These are phyloP conservation scores for Crotalaria pallida DNA, from an alignment of 306 rosid species.

Conservation along the genomic window DNA sequence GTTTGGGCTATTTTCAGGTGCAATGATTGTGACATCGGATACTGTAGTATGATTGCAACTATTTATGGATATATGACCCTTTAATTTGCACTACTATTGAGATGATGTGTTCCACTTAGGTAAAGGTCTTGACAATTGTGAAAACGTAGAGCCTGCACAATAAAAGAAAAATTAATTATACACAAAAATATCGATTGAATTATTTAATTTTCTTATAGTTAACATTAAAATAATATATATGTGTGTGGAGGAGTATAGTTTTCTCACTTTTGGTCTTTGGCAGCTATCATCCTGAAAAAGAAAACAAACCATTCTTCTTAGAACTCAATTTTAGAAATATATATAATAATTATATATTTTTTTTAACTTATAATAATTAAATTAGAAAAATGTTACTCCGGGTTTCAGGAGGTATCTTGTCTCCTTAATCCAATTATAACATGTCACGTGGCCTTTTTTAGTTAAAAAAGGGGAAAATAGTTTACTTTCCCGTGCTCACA, in stretches of 20 bases:
- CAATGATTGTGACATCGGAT: conserved; percentile 1
- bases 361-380: background rate
- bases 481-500: too few relatives aligned
- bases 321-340: background rate
- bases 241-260: too few relatives aligned
- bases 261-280: conserved; percentile 21
- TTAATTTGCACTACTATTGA: conserved; percentile 26
- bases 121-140: background rate
- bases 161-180: background rate
- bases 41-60: background rate
- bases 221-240: too few relatives aligned
- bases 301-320: background rate
- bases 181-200: too few relatives aligned
- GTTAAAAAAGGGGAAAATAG: too few relatives aligned
- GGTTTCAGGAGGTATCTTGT: too few relatives aligned
- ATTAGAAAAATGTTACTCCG: too few relatives aligned
- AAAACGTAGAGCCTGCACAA: conserved; percentile 24
- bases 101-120: conserved; percentile 12
- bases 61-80: conserved; percentile 15
- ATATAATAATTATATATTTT: too few relatives aligned
- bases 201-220: too few relatives aligned
- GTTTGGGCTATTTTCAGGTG: conserved; percentile 34
- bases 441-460: too few relatives aligned
- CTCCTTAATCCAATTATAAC: too few relatives aligned
- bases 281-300: background rate